phyloP scores from a whole-genome alignment of 192 early-diverging fungal genomes.

The Linnemannia hyalina region DNA sequence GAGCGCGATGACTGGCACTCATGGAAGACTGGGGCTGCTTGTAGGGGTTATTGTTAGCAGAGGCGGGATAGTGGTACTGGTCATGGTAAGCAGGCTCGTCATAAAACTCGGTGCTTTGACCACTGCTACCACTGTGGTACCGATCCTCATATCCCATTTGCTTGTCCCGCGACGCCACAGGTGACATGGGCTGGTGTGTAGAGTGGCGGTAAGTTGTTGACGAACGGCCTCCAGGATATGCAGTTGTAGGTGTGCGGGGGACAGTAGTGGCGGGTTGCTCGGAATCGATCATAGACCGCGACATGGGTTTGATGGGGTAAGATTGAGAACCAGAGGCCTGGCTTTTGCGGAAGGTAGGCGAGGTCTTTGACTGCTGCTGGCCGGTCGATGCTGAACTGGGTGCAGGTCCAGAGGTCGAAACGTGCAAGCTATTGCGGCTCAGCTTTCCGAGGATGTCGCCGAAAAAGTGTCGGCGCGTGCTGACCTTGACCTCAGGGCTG shows the following conservation, averaged over 20 bases:
- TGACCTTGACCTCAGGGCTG: constrained; percentile 24
- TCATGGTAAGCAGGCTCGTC: constrained; percentile 32
- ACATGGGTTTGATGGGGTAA: constrained; percentile 11
- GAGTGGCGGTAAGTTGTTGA: neutral
- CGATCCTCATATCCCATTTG: constrained; percentile 26
- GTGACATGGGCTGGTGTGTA: constrained; percentile 9
- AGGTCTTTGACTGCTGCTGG: constrained; percentile 1
- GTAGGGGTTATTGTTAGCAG: neutral
- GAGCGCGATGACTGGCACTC: neutral
- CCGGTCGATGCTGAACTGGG: neutral
- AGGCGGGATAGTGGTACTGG: constrained; percentile 5
- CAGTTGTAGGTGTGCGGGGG: neutral
- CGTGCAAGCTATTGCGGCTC: constrained; percentile 16
- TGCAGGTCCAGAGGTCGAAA: constrained; percentile 1
- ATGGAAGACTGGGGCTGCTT: neutral
- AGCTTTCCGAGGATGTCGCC: constrained; percentile 37
- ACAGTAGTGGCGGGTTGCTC: neutral
- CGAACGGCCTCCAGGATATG: neutral
- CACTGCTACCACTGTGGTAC: constrained; percentile 40
- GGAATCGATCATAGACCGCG: neutral
- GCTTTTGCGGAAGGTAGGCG: constrained; percentile 7
- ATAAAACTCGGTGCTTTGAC: constrained; percentile 34
- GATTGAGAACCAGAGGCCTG: constrained; percentile 9
- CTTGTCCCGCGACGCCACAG: constrained; percentile 6
- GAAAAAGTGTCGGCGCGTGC: constrained; percentile 24